Conservation (phyloP, 2,329 filamentous ascomycete species). For the Pyricularia sp. region DNA sequence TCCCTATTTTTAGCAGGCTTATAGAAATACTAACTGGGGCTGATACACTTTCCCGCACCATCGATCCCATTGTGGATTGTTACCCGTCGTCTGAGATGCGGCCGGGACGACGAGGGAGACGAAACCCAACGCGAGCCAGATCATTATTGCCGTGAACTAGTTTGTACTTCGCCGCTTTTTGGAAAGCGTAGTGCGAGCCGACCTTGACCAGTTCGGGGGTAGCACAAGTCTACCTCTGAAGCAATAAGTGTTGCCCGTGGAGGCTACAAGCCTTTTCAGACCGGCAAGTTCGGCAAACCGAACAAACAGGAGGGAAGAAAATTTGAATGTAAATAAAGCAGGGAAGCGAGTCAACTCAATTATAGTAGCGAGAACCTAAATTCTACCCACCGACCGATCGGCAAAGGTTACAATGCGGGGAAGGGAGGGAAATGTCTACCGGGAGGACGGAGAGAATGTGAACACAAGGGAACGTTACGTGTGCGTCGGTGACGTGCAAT, state of each 20-base stretch:
- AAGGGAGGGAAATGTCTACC: background rate
- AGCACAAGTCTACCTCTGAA: background rate
- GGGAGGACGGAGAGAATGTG: background rate
- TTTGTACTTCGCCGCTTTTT: background rate
- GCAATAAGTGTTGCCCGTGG: background rate
- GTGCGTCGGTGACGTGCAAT: background rate
- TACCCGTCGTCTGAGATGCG: constrained; percentile 20
- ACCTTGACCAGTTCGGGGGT: background rate
- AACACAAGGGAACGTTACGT: background rate
- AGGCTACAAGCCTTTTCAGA: background rate
- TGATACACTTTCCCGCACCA: constrained; percentile 40
- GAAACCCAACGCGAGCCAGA: background rate
- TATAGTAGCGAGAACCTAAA: background rate
- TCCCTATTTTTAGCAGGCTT: background rate
- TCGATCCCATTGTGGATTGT: constrained; percentile 31
- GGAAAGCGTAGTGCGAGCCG: background rate
- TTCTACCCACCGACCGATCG: background rate
- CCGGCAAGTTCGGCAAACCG: background rate
- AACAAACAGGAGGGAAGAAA: background rate
- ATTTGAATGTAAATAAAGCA: background rate
- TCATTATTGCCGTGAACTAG: background rate
- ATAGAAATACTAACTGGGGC: constrained; percentile 19
- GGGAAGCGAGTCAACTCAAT: background rate
- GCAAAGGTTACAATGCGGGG: background rate
- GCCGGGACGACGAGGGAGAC: background rate